These are phyloP conservation scores for Prototheca wickerhamii DNA, from an alignment of 163 green algal species.

Conservation along the genomic window DNA sequence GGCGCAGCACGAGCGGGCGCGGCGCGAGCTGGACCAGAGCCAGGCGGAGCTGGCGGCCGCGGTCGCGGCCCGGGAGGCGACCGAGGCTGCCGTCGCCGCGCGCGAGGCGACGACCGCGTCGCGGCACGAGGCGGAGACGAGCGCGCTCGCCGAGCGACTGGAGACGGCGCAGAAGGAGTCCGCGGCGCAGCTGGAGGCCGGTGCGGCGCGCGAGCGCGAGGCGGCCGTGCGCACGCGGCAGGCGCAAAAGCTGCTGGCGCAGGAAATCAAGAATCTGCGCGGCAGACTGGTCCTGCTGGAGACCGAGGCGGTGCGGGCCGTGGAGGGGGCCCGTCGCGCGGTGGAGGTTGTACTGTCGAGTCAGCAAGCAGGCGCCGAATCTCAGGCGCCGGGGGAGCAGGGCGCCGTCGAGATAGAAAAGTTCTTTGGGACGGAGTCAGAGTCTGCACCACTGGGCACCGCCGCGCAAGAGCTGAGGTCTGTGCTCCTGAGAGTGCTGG, in stretches of 20 bases:
- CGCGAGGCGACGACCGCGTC: slow-evolving; percentile 2
- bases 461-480: too few species aligned
- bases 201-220: slow-evolving; percentile 3
- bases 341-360: neutral
- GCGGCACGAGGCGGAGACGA: neutral
- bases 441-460: too few species aligned
- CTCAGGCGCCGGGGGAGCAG: too few species aligned
- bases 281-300: neutral
- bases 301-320: neutral
- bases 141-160: neutral
- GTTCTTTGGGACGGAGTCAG: too few species aligned
- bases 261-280: slow-evolving; percentile 20
- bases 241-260: slow-evolving; percentile 24
- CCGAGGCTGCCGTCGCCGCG: neutral
- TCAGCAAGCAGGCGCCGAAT: too few species aligned
- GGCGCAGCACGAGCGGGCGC: neutral
- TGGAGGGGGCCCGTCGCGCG: slow-evolving; percentile 3
- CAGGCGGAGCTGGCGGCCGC: neutral
- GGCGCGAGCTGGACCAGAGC: neutral
- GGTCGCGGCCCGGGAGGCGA: neutral
- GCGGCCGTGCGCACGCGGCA: slow-evolving; percentile 4
- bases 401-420: too few species aligned
- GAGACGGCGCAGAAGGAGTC: neutral
- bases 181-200: neutral
- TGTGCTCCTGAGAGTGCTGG: too few species aligned